Percentiles rank a stretch among this genome's conserved stretches.
Conservation (phyloP, 805 yeast species). For the Metschnikowia hibisci region DNA sequence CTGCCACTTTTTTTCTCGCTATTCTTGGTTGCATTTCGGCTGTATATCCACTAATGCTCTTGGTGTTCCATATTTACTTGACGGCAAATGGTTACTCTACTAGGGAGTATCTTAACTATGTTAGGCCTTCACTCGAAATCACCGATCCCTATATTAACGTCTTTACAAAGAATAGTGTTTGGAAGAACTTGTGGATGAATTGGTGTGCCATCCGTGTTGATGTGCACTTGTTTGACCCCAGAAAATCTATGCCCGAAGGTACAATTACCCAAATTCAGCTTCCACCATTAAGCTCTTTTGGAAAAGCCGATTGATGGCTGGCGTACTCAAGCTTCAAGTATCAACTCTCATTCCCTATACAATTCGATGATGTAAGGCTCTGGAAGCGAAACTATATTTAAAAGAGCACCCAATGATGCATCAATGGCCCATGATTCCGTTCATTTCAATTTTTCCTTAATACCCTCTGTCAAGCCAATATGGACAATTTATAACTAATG, state of each 20-base stretch:
- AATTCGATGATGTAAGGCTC: no score
- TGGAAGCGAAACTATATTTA: no score
- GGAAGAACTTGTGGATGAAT: constrained; percentile 29
- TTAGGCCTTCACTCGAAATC: constrained; percentile 29
- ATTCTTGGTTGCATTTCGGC: constrained; percentile 44
- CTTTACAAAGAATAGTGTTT: constrained; percentile 22
- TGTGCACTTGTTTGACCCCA: constrained; percentile 6
- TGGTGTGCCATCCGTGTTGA: constrained; percentile 37
- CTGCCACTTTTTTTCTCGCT: constrained; percentile 48
- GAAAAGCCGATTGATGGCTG: background rate
- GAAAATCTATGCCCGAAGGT: constrained; percentile 6
- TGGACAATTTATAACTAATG: no score
- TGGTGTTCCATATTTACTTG: constrained; percentile 52
- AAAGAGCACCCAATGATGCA: no score
- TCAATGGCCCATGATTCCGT: no score
- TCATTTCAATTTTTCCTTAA: no score
- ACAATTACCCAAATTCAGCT: constrained; percentile 10
- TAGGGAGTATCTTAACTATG: constrained; percentile 58
- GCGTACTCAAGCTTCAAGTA: no score
- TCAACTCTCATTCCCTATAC: no score
- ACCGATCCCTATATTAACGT: constrained; percentile 33
- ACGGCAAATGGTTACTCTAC: constrained; percentile 63
- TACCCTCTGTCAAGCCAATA: no score
- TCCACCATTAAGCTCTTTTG: constrained; percentile 10
- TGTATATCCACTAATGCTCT: constrained; percentile 54